phyloP scores from a whole-genome alignment of 371 early-diverging fungal species.

The Actinomortierella ambigua region DNA sequence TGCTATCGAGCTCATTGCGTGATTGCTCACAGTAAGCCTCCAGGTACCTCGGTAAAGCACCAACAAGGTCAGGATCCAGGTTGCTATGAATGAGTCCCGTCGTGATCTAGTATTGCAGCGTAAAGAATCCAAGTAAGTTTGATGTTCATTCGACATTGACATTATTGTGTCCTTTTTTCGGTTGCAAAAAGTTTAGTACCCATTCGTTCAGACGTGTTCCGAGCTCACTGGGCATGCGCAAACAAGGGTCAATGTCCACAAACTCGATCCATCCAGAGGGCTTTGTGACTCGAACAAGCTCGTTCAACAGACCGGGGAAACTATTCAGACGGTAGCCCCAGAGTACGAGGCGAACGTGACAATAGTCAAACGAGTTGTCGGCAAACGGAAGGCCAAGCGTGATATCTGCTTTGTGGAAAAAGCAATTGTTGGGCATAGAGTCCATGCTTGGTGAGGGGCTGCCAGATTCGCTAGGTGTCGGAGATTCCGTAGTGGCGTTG shows the following conservation, averaged over 20 bases:
- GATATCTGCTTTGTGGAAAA: constrained; percentile 46
- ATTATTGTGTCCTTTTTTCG: too few relatives aligned
- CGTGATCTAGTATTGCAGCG: constrained; percentile 37
- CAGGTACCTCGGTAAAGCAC: constrained; percentile 26
- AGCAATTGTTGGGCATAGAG: constrained; percentile 42
- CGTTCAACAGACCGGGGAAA: constrained; percentile 41
- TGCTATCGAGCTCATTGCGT: background rate
- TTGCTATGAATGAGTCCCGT: constrained; percentile 42
- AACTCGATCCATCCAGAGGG: constrained; percentile 56
- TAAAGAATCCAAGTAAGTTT: too few relatives aligned
- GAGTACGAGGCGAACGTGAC: constrained; percentile 40
- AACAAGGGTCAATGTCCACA: constrained; percentile 48
- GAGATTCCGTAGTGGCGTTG: background rate
- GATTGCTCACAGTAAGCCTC: constrained; percentile 27
- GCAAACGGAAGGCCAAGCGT: constrained; percentile 39
- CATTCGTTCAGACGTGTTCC: constrained; percentile 42
- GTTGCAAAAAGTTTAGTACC: too few relatives aligned
- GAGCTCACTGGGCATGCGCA: constrained; percentile 31
- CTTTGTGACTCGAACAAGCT: constrained; percentile 52
- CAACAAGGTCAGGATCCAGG: constrained; percentile 42
- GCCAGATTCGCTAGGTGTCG: background rate
- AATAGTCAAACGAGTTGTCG: constrained; percentile 47
- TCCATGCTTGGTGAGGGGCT: constrained; percentile 6
- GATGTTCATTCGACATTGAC: too few relatives aligned
- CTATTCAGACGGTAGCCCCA: constrained; percentile 30